Base-by-base conservation (phyloP, 1,139 yeast species). In the Suhomyces bokatorum region DNA sequence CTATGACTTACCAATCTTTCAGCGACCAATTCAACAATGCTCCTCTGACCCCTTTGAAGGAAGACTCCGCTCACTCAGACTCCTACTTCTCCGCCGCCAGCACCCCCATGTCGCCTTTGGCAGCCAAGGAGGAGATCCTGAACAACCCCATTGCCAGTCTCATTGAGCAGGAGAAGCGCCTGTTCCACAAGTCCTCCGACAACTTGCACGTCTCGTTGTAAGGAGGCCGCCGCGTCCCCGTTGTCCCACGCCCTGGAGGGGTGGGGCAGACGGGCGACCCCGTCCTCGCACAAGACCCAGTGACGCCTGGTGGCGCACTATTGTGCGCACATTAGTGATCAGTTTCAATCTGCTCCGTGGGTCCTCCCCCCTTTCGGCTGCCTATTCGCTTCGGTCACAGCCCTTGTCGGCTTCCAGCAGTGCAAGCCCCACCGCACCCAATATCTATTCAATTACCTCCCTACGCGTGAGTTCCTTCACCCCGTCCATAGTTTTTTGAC, bases 161-260 rank as follows among this genome's bases (percentile, higher is more conserved):
- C 27, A 58, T 58, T 29, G 61, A 63, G 41, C 40, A 44, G 14
- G 63, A 62, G 39, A 51, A 48, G 44, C 24, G 24, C 24, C 24
- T 20, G 24, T 59, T 50, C 47, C 60, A 62, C 49, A 54, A 46
- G 48, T 63, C 67, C 7, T 59, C 66, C 11, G 72, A 67, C 50
- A 66, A 67, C 50, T 62, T 67, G 47, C 63, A 62, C 47, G 62
- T 66, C 35, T 64, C 69, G 11, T 62, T 63, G 54, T 63, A 50
- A 46, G 30, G 28, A 11, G 12, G 10, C 28, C 4, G 15, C 12
- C 10, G 4, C 3, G n/a, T 30, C 17, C 32, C 11, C 24, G 24
- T 6, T 8, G 24, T 20, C 24, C 24, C 24, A 20, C 24, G 24
- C 24, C 24, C 24, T 20, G 24, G 24, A 20, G 24, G 24, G 24